Base-by-base conservation (phyloP, 2,329 filamentous ascomycete genomes). In the Cytospora piceicola region DNA sequence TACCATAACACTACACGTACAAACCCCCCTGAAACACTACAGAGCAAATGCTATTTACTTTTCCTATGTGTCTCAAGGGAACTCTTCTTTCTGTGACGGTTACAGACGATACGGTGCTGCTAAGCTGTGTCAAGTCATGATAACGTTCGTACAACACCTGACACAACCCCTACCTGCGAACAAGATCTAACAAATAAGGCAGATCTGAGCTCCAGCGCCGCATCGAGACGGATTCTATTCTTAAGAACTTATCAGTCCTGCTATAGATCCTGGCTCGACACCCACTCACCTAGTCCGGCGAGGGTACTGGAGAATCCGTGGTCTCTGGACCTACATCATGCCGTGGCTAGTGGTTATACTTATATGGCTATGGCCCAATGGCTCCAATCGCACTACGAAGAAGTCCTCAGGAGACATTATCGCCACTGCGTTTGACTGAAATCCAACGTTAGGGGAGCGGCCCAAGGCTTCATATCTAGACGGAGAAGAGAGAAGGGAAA, bases 41-140 rank as follows among this genome's bases (percentile, higher is more conserved):
- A n/a, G n/a, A n/a, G n/a, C n/a, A n/a, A n/a, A n/a, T n/a, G n/a
- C n/a, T n/a, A n/a, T n/a, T n/a, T n/a, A n/a, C n/a, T n/a, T n/a
- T n/a, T n/a, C n/a, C n/a, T n/a, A n/a, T n/a, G n/a, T n/a, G n/a
- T n/a, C n/a, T n/a, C 4, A 49, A 68, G 12, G 70, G 9, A 70
- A 74, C 34, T 69, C 71, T 0, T 68, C 62, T 0, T 63, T 58
- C 2, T 34, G 63, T n/a, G 66, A 68, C 64, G 34, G 69, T 68
- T 70, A 70, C 46, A 69, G 75, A 20, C 69, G 75, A 17, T 77
- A 76, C 61, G 75, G 74, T 1, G 75, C 75, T 20, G 66, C 69
- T 22, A 75, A 77, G 60, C 69, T 76, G 7, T 75, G 71, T 65
- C 62, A 72, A 17, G 68, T 76, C 36, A 76, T 76, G 73, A 73